Evolutionary conservation across 2,329 filamentous ascomycete species (phyloP).

Genomic region (Akanthomyces lecanii): DNA sequence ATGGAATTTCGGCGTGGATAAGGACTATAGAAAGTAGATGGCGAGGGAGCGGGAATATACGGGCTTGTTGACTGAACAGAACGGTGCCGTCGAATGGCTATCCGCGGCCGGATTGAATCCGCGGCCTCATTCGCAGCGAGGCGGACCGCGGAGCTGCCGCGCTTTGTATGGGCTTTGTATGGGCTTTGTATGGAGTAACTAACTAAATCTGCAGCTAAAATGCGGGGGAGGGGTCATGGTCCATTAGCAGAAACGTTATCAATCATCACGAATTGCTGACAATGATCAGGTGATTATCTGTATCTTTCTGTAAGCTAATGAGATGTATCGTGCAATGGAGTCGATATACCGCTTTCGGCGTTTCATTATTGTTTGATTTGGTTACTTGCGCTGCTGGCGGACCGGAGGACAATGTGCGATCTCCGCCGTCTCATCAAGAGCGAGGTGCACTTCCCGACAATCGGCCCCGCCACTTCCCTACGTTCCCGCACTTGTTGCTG

Average conservation of each 20-base stretch:
- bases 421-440: too few species aligned
- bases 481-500: background rate
- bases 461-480: background rate
- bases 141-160: background rate
- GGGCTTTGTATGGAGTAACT: background rate
- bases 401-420: too few species aligned
- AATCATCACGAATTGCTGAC: too few species aligned
- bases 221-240: background rate
- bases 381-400: too few species aligned
- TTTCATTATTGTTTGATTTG: too few species aligned
- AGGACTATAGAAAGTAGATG: constrained; percentile 25
- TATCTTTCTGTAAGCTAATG: too few species aligned
- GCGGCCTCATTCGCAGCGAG: background rate
- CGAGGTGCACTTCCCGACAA: constrained; percentile 13
- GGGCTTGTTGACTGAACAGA: background rate
- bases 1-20: constrained; percentile 50
- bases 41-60: too few species aligned
- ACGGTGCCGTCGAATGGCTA: background rate
- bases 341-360: too few species aligned
- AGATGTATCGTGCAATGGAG: too few species aligned
- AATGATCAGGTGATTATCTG: too few species aligned
- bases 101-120: background rate
- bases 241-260: too few species aligned
- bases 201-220: background rate
- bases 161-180: background rate